Conservation (phyloP, 345 rosid genomes). For the Eucalyptus erythrocorys region DNA sequence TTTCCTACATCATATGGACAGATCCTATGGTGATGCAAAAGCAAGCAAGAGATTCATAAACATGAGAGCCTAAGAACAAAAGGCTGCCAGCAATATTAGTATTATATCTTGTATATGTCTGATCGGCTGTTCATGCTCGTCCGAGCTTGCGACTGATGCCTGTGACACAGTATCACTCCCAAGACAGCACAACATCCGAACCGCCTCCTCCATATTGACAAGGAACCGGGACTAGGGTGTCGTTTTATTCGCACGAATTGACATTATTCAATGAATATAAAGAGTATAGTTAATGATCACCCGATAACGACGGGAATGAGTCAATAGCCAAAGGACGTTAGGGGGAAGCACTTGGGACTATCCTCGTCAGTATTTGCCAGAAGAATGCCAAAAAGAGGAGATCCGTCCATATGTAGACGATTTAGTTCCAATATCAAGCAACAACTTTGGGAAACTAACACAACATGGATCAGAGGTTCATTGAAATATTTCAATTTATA, state of each 20-base stretch:
- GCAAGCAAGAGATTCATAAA: background rate
- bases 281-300: background rate
- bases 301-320: background rate
- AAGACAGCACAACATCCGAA: background rate
- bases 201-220: background rate
- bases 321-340: background rate
- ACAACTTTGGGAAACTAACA: background rate
- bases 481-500: background rate
- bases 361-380: background rate
- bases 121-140: background rate
- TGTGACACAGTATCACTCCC: background rate
- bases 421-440: background rate
- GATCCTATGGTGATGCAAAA: background rate
- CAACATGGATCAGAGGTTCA: background rate
- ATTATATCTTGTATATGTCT: background rate
- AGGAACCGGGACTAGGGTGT: background rate
- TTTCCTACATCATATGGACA: background rate
- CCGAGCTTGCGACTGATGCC: background rate
- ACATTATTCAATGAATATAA: background rate
- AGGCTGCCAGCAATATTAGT: background rate
- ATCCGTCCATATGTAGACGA: background rate
- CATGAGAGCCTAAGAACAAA: background rate
- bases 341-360: background rate
- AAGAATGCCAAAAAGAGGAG: background rate
- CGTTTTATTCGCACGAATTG: background rate